Base-by-base conservation (phyloP, 2,329 filamentous ascomycete species). In the Alternaria triticimaculans region DNA sequence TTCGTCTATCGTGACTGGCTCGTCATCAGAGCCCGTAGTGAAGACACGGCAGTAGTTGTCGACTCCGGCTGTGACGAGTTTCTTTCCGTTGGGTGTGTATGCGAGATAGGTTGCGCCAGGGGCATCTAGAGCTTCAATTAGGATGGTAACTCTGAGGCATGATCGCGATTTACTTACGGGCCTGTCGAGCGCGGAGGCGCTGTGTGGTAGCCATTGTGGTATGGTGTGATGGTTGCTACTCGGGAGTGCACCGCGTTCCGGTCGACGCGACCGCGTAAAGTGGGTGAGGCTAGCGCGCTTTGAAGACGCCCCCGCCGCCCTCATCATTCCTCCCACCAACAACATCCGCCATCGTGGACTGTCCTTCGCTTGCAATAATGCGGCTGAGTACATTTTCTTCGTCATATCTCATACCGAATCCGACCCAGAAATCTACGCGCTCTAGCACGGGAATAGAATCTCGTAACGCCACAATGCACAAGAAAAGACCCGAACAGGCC, bases 21-120 rank as follows among this genome's bases (percentile, higher is more conserved):
- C 96, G 72, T 94, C 94, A 82, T 97, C 92, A 43, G 92, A 96
- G 64, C 93, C 93, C 14, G 94, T 96, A 70, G 91, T 92, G 84
- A 97, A 99, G 54, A 98, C 88, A 54, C 96, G 92, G 74, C 97
- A 94, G 8, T 93, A 93, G 76, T 96, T 96, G 83, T 98, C 97
- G 63, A 93, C 91, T 68, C 96, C 96, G 64, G 94, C 94, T 11
- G 96, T 98, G 69, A 98, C 89, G 62, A 99, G 86, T 73, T 92
- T 92, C 71, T 87, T 87, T 66, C 96, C 96, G 79, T 97, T 90
- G 7, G 93, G 92, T 1, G 94, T 97, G 81, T 98, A 98, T 67
- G 92, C 88, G 70, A 96, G 89, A 72, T 90, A 94, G 3, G 96
- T 98, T 61, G 89, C 88, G 67, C 96, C 96, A 58, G 92, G 90